A percentile compares a stretch with the other conserved stretches of the same genome.
Evolutionary conservation across 495 filamentous ascomycete genomes (phyloP).

Genomic region (Geoglossum glabrum): DNA sequence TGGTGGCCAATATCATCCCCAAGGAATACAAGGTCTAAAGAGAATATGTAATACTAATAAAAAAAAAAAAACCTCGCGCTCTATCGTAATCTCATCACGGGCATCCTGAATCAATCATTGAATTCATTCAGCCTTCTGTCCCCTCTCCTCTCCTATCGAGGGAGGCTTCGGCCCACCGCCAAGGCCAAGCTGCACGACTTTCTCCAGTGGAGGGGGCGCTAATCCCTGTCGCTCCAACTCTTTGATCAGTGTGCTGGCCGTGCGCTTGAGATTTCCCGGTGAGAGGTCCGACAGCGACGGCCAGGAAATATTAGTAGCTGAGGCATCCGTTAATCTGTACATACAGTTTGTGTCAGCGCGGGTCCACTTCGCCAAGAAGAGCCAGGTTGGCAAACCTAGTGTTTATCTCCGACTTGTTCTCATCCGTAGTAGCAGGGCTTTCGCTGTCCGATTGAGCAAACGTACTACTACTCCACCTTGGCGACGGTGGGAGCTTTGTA

Average conservation of each 20-base stretch:
- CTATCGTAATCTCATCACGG: not conserved
- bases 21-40: no score
- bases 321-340: not conserved
- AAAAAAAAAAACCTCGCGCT: not conserved
- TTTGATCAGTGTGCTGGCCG: not conserved
- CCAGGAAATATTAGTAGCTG: not conserved
- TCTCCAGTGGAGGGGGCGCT: not conserved
- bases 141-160: not conserved
- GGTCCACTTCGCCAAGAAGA: not conserved
- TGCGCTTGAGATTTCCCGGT: conserved; percentile 1
- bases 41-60: not conserved
- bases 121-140: not conserved
- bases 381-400: not conserved
- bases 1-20: no score
- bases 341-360: not conserved
- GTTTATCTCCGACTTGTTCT: not conserved
- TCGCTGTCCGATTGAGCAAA: not conserved
- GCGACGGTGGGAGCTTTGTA: not conserved
- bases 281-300: not conserved
- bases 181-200: not conserved
- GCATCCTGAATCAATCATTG: not conserved
- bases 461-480: conserved; percentile 4
- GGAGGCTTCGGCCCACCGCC: not conserved
- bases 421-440: not conserved
- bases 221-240: not conserved